Conservation (phyloP, 441 rosid genomes). For the Croton setiger region DNA sequence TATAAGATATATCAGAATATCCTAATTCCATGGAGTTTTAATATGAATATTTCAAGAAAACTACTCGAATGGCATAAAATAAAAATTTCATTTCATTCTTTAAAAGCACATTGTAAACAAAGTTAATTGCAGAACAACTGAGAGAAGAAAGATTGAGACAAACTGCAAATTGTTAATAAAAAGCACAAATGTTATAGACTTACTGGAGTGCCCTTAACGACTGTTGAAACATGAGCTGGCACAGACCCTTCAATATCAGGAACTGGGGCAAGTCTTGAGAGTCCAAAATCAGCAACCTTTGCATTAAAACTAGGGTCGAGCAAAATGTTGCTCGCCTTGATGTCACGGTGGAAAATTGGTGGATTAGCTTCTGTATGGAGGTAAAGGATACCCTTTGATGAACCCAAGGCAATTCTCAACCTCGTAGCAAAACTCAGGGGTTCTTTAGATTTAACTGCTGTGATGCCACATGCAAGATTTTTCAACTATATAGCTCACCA, state of each 20-base stretch:
- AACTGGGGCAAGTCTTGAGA: conserved; percentile 91
- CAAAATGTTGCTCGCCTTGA: conserved; percentile 94
- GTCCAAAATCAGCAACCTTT: conserved; percentile 97
- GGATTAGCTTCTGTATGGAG: conserved; percentile 96
- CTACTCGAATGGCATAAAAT: neutral
- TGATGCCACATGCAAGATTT: conserved; percentile 22
- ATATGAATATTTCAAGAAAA: conserved; percentile 2
- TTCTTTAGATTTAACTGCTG: conserved; percentile 62
- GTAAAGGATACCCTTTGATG: conserved; percentile 87
- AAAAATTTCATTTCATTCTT: neutral
- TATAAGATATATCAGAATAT: conserved; percentile 9
- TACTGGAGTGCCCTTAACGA: conserved; percentile 97
- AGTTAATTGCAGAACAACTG: conserved; percentile 1
- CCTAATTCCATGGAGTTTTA: neutral
- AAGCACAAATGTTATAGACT: conserved; percentile 19
- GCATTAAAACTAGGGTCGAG: conserved; percentile 68
- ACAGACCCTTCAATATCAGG: conserved; percentile 68
- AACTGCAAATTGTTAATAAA: neutral
- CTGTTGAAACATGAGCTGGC: conserved; percentile 89
- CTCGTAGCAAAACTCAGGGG: conserved; percentile 68
- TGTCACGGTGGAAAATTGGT: conserved; percentile 91
- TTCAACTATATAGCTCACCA: conserved; percentile 7
- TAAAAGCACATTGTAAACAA: neutral
- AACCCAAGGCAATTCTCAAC: conserved; percentile 63
- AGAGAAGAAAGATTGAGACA: conserved; percentile 8